Evolutionary conservation across 2,329 filamentous ascomycete genomes (phyloP), one percentile per base, ranked within the genome.

Genomic region (Alternaria gaisen): DNA sequence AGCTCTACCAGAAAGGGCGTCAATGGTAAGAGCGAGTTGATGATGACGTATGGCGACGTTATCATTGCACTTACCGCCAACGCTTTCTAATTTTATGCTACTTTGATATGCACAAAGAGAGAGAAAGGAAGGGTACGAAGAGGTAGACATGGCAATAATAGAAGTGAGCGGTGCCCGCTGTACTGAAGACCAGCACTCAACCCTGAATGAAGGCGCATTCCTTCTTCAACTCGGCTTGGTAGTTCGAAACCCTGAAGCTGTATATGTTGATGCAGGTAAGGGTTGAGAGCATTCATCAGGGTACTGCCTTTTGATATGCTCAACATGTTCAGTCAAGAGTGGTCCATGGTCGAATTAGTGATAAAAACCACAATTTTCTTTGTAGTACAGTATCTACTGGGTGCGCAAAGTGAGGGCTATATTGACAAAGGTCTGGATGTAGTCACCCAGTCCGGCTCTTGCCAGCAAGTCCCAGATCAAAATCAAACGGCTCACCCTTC

Each of bases 401-500:
- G 28, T 12, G 28, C 28, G 11, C 28, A 11, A 11, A 30, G 1
- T 30, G 11, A 30, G 28, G 9, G 28, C 10, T 30, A 11, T 30
- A 1, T 11, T 30, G 11, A 30, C 10, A 30, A 30, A 30, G 4
- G 9, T n/a, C 10, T 10, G 5, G 10, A 5, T 20, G 12, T 3
- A 30, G 9, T 4, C 7, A 10, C 4, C n/a, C n/a, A 11, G 1
- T 41, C 22, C 38, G 24, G 40, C 40, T 42, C 40, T 9, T 42
- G 12, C 40, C 20, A 0, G 20, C 40, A 42, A 42, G 11, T 14
- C 34, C 50, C 6, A 52, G n/a, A 11, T 52, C 36, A 56, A 48
- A 52, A 0, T 60, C 43, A 22, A 52, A 52, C 5, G 58, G 40
- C 18, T 60, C 58, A 2, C 62, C 52, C 30, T 28, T 41, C 61